phyloP scores from a whole-genome alignment of 1,139 yeast species.

The Debaryomycetaceae sp. region DNA sequence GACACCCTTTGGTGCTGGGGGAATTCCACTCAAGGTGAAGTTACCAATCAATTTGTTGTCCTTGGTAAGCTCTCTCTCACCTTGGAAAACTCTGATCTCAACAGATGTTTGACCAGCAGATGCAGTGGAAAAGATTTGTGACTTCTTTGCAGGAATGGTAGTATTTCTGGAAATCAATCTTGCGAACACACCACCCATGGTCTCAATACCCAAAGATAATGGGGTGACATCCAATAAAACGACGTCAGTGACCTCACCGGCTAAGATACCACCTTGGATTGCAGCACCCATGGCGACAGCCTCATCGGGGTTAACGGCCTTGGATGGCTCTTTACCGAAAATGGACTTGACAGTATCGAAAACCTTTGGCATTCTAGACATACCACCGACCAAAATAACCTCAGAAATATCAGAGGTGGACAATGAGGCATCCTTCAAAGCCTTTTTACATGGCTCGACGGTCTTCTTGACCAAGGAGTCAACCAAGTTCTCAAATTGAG shows the following conservation, averaged over 20 bases:
- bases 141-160: conserved; percentile 95
- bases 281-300: conserved; percentile 99
- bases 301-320: conserved; percentile 99
- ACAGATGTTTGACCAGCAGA: conserved; percentile 99
- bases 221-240: conserved; percentile 96
- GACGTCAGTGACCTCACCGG: conserved; percentile 98
- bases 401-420: conserved; percentile 85
- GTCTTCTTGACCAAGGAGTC: conserved; percentile 91
- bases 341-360: conserved; percentile 90
- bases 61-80: conserved; percentile 98
- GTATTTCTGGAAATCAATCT: conserved; percentile 97
- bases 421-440: conserved; percentile 92
- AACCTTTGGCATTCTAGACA: conserved; percentile 99
- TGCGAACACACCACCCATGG: conserved; percentile 98
- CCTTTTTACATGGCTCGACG: conserved; percentile 96
- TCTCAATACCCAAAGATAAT: conserved; percentile 95
- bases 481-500: conserved; percentile 89
- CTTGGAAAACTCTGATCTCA: conserved; percentile 98
- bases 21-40: conserved; percentile 92
- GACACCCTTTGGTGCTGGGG: conserved; percentile 99
- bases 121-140: conserved; percentile 97
- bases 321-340: conserved; percentile 94
- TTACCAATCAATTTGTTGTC: conserved; percentile 98
- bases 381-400: conserved; percentile 98
- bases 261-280: conserved; percentile 97